Percentiles rank a stretch among this genome's conserved stretches.
Conservation (phyloP, 495 filamentous ascomycete species). For the Penicillium samsonianum region DNA sequence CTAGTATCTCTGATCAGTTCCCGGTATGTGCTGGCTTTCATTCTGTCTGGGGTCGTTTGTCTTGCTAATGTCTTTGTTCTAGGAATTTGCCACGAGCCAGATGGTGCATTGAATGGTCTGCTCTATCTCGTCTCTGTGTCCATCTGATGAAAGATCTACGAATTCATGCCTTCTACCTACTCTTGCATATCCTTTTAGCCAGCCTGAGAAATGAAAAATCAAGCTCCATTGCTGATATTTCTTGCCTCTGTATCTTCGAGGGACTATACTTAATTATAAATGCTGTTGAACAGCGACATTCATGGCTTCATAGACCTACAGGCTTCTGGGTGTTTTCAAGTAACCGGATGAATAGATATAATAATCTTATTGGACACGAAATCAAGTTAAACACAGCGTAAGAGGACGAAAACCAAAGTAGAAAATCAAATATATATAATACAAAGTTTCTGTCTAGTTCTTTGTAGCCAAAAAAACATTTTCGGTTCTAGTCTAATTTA, state of each 20-base stretch:
- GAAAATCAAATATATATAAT: not conserved
- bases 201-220: not conserved
- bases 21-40: constrained; percentile 33
- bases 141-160: constrained; percentile 22
- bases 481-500: too few relatives aligned
- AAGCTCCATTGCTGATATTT: not conserved
- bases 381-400: not conserved
- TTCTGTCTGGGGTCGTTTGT: not conserved
- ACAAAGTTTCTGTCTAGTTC: too few relatives aligned
- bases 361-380: too few relatives aligned
- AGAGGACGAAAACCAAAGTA: not conserved
- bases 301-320: not conserved
- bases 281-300: not conserved
- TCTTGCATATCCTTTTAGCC: constrained; percentile 10
- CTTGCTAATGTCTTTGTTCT: constrained; percentile 18
- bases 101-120: constrained; percentile 29
- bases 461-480: too few relatives aligned
- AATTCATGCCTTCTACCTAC: constrained; percentile 20
- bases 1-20: constrained; percentile 43
- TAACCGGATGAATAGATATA: not conserved
- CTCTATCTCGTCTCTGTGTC: not conserved
- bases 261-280: not conserved
- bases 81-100: constrained; percentile 36
- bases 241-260: not conserved
- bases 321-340: not conserved